Conservation (phyloP, 2,329 filamentous ascomycete genomes). For the Cercospora citrullina region DNA sequence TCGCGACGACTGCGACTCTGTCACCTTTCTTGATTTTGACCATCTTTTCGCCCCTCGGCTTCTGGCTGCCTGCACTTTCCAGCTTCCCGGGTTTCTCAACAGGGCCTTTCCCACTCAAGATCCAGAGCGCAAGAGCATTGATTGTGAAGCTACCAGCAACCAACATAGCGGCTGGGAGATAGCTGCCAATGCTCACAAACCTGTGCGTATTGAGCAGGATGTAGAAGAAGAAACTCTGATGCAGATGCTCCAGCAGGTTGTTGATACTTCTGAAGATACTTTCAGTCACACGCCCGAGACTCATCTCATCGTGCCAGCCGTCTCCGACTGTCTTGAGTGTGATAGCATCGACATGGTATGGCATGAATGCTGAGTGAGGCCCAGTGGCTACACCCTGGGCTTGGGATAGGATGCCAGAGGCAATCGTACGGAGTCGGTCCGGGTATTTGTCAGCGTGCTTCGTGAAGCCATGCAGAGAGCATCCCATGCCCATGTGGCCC, state of each 20-base stretch:
- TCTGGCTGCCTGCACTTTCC: slow-evolving; percentile 30
- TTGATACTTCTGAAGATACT: slow-evolving; percentile 91
- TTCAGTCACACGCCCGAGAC: slow-evolving; percentile 83
- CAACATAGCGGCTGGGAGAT: slow-evolving; percentile 96
- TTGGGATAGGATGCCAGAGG: slow-evolving; percentile 90
- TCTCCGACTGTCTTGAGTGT: slow-evolving; percentile 87
- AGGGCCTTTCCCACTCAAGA: slow-evolving; percentile 67
- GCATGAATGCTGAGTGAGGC: slow-evolving; percentile 92
- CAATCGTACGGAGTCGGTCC: slow-evolving; percentile 81
- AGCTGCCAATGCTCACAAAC: slow-evolving; percentile 97
- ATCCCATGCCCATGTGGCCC: slow-evolving; percentile 87
- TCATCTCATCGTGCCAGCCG: slow-evolving; percentile 98
- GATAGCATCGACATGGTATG: slow-evolving; percentile 95
- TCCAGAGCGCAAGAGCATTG: slow-evolving; percentile 91
- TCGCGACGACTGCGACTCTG: slow-evolving; percentile 43
- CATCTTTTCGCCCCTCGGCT: slow-evolving; percentile 40
- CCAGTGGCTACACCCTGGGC: slow-evolving; percentile 85
- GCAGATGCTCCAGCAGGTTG: slow-evolving; percentile 92
- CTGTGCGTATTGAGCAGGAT: slow-evolving; percentile 85
- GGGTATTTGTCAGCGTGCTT: slow-evolving; percentile 73
- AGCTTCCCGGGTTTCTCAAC: slow-evolving; percentile 38
- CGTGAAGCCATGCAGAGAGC: slow-evolving; percentile 83
- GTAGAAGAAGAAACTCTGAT: slow-evolving; percentile 99
- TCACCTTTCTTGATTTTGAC: slow-evolving; percentile 41
- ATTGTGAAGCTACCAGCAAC: slow-evolving; percentile 93